Conservation (phyloP, 192 early-diverging fungal species). For the Chytriomyces sp. region DNA sequence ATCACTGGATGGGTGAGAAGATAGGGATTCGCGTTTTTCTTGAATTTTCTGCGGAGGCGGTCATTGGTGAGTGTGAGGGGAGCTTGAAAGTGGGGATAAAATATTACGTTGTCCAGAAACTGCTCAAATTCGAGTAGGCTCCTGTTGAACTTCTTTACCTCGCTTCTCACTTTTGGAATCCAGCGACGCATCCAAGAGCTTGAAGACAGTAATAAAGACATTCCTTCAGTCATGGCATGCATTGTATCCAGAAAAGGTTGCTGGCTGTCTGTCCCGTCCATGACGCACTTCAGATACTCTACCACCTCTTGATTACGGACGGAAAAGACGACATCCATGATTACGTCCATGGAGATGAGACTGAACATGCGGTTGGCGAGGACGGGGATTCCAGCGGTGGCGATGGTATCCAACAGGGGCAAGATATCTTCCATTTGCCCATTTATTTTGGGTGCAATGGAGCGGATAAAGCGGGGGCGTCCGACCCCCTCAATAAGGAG, state of each 20-base stretch:
- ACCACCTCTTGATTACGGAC: not conserved
- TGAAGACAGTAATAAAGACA: not conserved
- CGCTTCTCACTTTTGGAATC: too few species aligned
- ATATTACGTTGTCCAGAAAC: too few species aligned
- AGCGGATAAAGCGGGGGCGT: constrained; percentile 1
- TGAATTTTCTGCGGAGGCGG: not conserved
- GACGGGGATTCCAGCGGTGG: not conserved
- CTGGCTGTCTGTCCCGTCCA: not conserved
- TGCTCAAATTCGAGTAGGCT: too few species aligned
- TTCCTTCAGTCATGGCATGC: not conserved
- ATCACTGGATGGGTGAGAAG: not conserved
- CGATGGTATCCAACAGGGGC: not conserved
- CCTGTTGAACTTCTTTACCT: too few species aligned
- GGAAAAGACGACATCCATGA: constrained; percentile 10
- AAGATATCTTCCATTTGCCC: not conserved
- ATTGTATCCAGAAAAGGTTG: not conserved
- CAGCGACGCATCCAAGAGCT: too few species aligned
- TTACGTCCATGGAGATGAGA: constrained; percentile 1
- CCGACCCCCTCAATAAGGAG: constrained; percentile 4
- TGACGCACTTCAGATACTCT: not conserved
- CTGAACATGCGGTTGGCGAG: constrained; percentile 8
- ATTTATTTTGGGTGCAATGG: not conserved
- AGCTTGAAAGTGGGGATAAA: too few species aligned
- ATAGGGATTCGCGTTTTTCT: not conserved
- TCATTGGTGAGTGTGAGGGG: not conserved